Evolutionary conservation across 2,329 filamentous ascomycete genomes (phyloP).

Genomic region (Aspergillus calidoustus): DNA sequence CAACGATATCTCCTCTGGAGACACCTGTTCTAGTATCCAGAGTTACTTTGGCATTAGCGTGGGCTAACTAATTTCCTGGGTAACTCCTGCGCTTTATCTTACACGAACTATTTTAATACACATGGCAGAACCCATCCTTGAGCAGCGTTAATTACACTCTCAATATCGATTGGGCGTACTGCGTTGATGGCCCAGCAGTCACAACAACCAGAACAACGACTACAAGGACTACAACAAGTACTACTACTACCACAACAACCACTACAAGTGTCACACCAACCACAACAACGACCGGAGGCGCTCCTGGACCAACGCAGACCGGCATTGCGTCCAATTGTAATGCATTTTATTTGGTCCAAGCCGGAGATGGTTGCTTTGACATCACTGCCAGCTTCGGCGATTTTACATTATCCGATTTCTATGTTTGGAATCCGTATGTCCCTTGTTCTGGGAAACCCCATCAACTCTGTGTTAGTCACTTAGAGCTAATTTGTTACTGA

Average conservation of each 20-base stretch:
- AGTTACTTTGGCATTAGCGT: constrained; percentile 13
- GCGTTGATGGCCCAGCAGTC: background rate
- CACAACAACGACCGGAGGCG: no score
- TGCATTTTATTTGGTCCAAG: background rate
- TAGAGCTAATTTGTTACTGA: no score
- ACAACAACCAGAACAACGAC: background rate
- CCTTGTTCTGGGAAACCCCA: no score
- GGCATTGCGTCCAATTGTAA: background rate
- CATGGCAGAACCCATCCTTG: background rate
- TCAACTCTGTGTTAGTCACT: background rate
- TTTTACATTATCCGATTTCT: background rate
- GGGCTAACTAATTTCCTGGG: constrained; percentile 12
- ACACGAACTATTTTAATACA: no score
- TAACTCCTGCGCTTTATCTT: background rate
- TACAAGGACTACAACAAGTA: background rate
- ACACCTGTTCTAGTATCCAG: constrained; percentile 17
- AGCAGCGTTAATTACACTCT: background rate
- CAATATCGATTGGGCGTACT: background rate
- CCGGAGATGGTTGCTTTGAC: background rate
- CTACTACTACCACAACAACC: no score
- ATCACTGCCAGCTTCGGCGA: background rate
- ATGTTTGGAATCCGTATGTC: constrained; percentile 3
- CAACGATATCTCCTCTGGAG: constrained; percentile 13
- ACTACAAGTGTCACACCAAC: no score
- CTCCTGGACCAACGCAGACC: constrained; percentile 3